These are phyloP conservation scores for Xylaria bambusicola DNA, from an alignment of 495 filamentous ascomycete genomes.

Conservation along the genomic window DNA sequence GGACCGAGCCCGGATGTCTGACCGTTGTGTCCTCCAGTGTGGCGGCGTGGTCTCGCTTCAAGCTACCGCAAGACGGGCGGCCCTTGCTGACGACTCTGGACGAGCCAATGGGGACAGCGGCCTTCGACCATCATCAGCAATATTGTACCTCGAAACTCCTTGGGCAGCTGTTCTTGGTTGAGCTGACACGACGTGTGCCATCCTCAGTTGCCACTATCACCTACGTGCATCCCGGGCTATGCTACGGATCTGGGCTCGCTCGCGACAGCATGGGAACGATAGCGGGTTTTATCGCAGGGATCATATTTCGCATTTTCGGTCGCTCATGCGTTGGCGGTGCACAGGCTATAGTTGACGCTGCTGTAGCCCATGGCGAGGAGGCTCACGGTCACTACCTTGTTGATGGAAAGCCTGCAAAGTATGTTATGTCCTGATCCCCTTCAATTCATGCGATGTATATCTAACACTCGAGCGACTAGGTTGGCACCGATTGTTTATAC, in stretches of 20 bases:
- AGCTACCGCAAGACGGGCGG: constrained; percentile 3
- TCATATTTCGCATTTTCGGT: constrained; percentile 11
- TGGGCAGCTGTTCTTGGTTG: constrained; percentile 47
- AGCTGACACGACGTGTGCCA: constrained; percentile 39
- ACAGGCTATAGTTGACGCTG: constrained; percentile 1
- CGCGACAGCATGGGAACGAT: constrained; percentile 21
- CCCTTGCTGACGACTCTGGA: constrained; percentile 44
- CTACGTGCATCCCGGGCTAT: constrained; percentile 23
- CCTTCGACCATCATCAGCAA: constrained; percentile 28
- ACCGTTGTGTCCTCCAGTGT: constrained; percentile 40
- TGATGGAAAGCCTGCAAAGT: constrained; percentile 33
- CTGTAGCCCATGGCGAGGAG: constrained; percentile 1
- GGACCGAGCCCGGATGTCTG: constrained; percentile 23
- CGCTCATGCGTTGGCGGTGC: constrained; percentile 10
- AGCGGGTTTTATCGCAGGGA: background rate
- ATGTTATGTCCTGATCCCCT: constrained; percentile 19
- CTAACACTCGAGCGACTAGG: background rate
- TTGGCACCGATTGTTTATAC: constrained; percentile 32
- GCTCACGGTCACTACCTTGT: constrained; percentile 12
- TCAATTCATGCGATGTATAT: background rate
- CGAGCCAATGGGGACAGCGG: constrained; percentile 19
- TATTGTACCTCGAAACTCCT: constrained; percentile 55
- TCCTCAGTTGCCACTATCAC: constrained; percentile 22
- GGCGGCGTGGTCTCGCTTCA: constrained; percentile 34
- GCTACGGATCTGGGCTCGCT: constrained; percentile 27